These are phyloP conservation scores for Trypanosoma melophagium DNA, from an alignment of 208 protist genomes.

Conservation along the genomic window DNA sequence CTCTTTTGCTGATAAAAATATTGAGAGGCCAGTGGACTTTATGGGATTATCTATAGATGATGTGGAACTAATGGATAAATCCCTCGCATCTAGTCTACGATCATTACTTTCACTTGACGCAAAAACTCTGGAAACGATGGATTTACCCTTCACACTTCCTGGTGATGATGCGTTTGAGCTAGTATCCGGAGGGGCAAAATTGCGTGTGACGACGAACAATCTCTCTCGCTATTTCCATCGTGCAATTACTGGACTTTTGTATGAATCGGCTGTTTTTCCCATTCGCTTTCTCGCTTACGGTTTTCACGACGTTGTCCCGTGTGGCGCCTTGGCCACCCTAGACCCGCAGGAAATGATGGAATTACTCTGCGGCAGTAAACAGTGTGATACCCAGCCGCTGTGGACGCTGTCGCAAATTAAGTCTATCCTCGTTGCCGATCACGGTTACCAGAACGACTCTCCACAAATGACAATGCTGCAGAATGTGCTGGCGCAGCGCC, in stretches of 20 bases:
- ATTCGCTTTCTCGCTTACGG: slow-evolving; percentile 67
- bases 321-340: slow-evolving; percentile 62
- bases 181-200: slow-evolving; percentile 40
- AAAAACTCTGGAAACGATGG: slow-evolving; percentile 41
- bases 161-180: slow-evolving; percentile 74
- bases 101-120: slow-evolving; percentile 41
- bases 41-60: slow-evolving; percentile 57
- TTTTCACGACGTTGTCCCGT: slow-evolving; percentile 72
- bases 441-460: slow-evolving; percentile 88
- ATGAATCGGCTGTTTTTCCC: slow-evolving; percentile 69
- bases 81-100: slow-evolving; percentile 46
- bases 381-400: slow-evolving; percentile 48
- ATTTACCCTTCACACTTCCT: slow-evolving; percentile 85
- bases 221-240: slow-evolving; percentile 58
- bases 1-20: slow-evolving; percentile 22
- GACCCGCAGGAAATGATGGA: slow-evolving; percentile 60
- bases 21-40: slow-evolving; percentile 63
- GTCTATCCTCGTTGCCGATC: slow-evolving; percentile 82
- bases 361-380: slow-evolving; percentile 60
- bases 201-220: slow-evolving; percentile 52
- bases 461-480: slow-evolving; percentile 75
- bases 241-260: slow-evolving; percentile 60
- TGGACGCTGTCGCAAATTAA: slow-evolving; percentile 78
- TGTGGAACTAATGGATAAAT: slow-evolving; percentile 57
- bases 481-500: slow-evolving; percentile 53